A percentile compares a stretch with the other conserved stretches of the same genome.
phyloP scores from a whole-genome alignment of 768 basidiomycete genomes.

The Boletellus ananas region DNA sequence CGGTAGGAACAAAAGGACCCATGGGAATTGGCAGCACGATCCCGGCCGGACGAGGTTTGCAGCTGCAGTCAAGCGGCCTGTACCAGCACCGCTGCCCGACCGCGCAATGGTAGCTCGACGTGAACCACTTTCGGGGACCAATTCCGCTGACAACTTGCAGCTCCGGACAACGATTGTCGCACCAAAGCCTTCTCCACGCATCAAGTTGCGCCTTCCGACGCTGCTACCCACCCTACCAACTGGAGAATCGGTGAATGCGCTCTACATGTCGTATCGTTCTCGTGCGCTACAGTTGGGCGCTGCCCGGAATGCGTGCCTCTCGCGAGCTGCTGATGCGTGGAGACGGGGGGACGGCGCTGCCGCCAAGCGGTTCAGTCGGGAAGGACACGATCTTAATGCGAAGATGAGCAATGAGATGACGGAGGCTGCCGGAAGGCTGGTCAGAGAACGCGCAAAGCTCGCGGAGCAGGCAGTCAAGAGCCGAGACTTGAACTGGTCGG shows the following conservation, averaged over 20 bases:
- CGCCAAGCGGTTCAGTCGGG: conserved; percentile 90
- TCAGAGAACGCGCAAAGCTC: conserved; percentile 73
- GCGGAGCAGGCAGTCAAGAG: conserved; percentile 72
- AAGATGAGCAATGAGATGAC: conserved; percentile 88
- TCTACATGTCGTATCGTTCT: conserved; percentile 88
- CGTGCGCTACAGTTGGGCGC: conserved; percentile 90
- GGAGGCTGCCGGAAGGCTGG: conserved; percentile 78
- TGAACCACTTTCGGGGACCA: conserved; percentile 49
- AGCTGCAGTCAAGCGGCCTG: conserved; percentile 77
- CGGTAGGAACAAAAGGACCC: conserved; percentile 42
- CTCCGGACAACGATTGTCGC: conserved; percentile 69
- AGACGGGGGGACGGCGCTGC: conserved; percentile 92
- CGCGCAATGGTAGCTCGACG: conserved; percentile 46
- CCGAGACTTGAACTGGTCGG: conserved; percentile 72
- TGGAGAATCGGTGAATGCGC: conserved; percentile 68
- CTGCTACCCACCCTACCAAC: conserved; percentile 88
- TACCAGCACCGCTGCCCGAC: conserved; percentile 35
- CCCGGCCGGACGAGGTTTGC: conserved; percentile 87
- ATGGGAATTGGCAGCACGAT: conserved; percentile 54
- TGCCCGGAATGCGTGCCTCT: conserved; percentile 89
- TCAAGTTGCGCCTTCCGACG: conserved; percentile 78
- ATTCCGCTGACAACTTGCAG: conserved; percentile 57
- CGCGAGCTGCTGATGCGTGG: conserved; percentile 95
- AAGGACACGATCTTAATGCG: conserved; percentile 90
- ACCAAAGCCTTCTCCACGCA: conserved; percentile 76